phyloP scores from a whole-genome alignment of 1,284 basidiomycete species.

The Papiliotrema flavescens region DNA sequence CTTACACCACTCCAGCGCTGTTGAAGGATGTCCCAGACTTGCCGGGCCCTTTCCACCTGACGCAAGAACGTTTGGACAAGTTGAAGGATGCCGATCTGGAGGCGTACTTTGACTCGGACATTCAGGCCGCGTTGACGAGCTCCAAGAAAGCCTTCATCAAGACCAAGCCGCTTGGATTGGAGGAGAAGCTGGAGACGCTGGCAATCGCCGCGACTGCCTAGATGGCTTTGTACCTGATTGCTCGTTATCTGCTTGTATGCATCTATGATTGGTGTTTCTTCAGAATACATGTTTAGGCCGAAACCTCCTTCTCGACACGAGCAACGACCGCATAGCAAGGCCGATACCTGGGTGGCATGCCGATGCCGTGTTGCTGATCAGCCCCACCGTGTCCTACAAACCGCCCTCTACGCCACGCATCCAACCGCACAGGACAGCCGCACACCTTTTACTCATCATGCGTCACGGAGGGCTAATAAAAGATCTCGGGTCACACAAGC shows the following conservation, averaged over 20 bases:
- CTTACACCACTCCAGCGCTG: not conserved
- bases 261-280: not conserved
- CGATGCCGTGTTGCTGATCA: too few relatives aligned
- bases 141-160: slow-evolving; percentile 11
- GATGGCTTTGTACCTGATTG: not conserved
- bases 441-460: too few relatives aligned
- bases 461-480: too few relatives aligned
- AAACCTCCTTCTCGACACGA: too few relatives aligned
- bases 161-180: not conserved
- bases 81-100: slow-evolving; percentile 6
- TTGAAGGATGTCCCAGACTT: slow-evolving; percentile 11
- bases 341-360: too few relatives aligned
- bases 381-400: too few relatives aligned
- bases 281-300: not conserved
- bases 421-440: too few relatives aligned
- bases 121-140: slow-evolving; percentile 4
- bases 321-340: too few relatives aligned
- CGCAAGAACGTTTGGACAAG: slow-evolving; percentile 12
- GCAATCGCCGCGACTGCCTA: not conserved
- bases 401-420: too few relatives aligned
- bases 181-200: not conserved
- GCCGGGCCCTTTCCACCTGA: slow-evolving; percentile 16
- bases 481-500: too few relatives aligned
- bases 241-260: not conserved
- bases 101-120: slow-evolving; percentile 3